Percentiles rank a stretch among this genome's conserved stretches.
These are phyloP conservation scores for Ceratobasidium sp. DNA, from an alignment of 1,284 basidiomycete genomes.

Conservation along the genomic window DNA sequence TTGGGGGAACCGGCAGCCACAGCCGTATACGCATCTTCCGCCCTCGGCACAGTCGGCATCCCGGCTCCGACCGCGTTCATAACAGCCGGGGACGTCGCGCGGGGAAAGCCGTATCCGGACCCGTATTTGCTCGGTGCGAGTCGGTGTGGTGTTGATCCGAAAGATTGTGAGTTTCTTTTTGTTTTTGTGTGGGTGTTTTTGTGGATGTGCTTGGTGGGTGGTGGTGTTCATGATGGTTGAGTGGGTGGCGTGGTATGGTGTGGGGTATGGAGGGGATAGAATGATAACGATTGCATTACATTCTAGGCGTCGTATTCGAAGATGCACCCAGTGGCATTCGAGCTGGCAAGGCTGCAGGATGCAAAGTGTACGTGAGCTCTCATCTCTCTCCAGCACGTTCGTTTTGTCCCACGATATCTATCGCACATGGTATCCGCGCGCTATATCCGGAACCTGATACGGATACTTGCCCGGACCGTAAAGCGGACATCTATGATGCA, in stretches of 20 bases:
- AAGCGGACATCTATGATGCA: too few species aligned
- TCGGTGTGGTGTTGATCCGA: constrained; percentile 46
- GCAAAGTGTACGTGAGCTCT: constrained; percentile 40
- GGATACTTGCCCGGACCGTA: background rate
- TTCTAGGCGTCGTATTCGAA: constrained; percentile 47
- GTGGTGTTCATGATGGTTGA: too few species aligned
- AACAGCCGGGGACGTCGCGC: constrained; percentile 39
- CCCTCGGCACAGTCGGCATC: constrained; percentile 44
- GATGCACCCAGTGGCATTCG: constrained; percentile 48
- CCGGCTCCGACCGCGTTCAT: constrained; percentile 43
- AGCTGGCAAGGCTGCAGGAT: constrained; percentile 48
- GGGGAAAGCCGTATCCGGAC: constrained; percentile 49
- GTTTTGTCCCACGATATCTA: background rate
- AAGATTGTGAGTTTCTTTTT: constrained; percentile 35
- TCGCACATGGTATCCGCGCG: too few species aligned
- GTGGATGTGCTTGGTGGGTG: too few species aligned
- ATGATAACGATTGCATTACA: too few species aligned
- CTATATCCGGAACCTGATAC: too few species aligned
- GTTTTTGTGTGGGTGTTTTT: background rate
- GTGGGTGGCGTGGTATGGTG: too few species aligned
- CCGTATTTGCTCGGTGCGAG: constrained; percentile 48
- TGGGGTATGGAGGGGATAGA: too few species aligned
- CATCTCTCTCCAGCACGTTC: background rate
- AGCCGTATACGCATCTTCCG: constrained; percentile 16
- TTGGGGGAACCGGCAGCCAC: constrained; percentile 17